Base-by-base conservation (phyloP, 1,284 basidiomycete genomes). In the Rhodotorula sp. region DNA sequence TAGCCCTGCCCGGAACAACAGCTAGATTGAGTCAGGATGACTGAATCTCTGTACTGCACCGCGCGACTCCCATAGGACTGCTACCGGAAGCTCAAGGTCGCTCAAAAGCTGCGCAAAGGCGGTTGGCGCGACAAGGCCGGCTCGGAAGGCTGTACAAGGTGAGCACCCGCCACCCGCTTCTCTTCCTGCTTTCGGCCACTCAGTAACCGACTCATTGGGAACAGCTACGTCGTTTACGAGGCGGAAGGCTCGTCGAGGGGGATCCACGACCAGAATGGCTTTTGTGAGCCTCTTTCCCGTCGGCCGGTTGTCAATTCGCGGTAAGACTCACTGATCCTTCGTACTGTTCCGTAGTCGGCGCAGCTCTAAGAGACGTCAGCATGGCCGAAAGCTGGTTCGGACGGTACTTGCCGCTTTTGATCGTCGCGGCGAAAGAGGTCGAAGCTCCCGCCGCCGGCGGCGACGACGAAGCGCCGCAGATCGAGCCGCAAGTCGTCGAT, bases 311-410 rank as follows among this genome's bases (percentile, higher is more conserved):
- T n/a, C n/a, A n/a, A n/a, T n/a, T n/a, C n/a, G n/a, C n/a, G n/a
- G n/a, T n/a, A n/a, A 34, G 34, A 34, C 34, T 34, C 34, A 6
- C 34, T 34, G 34, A 34, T 6, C 49, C 49, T 34, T 49, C 21
- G 29, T 21, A 5, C 18, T 20, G 3, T 15, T 18, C 15, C 16
- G 12, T 58, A 67, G 65, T 63, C 47, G 61, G 61, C 21, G 67
- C 23, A n/a, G 67, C 67, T 2, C 29, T 63, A 10, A 52, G 47
- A 14, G 67, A 68, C 47, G 23, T 49, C 34, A 63, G 56, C 47
- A 68, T 68, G 67, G 34, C 48, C n/a, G 49, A 68, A n/a, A 58
- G 54, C 23, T 68, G 61, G 61, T 68, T 63, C 49, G 67, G 67
- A 15, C 67, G 58, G 29, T 26, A 58, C 47, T 48, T 68, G 14